phyloP scores from a whole-genome alignment of 495 filamentous ascomycete species.

The Penicillium bovifimosum region DNA sequence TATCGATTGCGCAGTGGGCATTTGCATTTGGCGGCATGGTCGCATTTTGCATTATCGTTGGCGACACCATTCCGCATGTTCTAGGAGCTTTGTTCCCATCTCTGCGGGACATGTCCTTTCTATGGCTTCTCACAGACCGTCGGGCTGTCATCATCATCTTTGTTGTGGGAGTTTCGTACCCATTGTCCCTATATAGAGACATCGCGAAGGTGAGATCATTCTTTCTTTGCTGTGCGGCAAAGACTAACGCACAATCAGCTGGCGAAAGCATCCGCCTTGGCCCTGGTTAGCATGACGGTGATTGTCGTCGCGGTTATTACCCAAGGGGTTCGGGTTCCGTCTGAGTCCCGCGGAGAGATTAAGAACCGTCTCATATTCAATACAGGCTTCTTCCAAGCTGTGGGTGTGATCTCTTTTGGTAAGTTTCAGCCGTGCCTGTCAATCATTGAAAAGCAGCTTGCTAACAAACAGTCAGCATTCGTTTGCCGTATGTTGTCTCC shows the following conservation, averaged over 20 bases:
- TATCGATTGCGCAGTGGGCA: constrained; percentile 86
- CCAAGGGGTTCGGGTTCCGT: constrained; percentile 68
- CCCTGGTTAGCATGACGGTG: constrained; percentile 83
- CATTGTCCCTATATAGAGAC: constrained; percentile 86
- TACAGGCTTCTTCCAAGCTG: constrained; percentile 84
- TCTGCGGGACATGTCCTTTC: constrained; percentile 62
- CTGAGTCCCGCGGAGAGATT: constrained; percentile 63
- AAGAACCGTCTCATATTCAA: constrained; percentile 65
- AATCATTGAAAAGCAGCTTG: background rate
- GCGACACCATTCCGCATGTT: constrained; percentile 91
- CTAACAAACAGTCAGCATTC: constrained; percentile 58
- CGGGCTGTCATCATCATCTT: constrained; percentile 80
- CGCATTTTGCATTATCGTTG: constrained; percentile 94
- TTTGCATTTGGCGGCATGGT: constrained; percentile 99
- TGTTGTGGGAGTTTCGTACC: constrained; percentile 81
- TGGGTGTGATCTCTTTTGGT: constrained; percentile 98
- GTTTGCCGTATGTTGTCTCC: constrained; percentile 63
- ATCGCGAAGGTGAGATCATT: constrained; percentile 75
- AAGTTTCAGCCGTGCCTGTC: constrained; percentile 18
- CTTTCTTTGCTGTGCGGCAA: background rate
- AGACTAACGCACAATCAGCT: constrained; percentile 52
- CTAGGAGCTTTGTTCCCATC: constrained; percentile 74
- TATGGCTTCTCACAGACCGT: constrained; percentile 76
- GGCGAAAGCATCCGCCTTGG: constrained; percentile 89
- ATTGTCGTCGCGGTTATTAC: constrained; percentile 88